Evolutionary conservation across 345 rosid species (phyloP).

Genomic region (Rhodamnia rubescens): DNA sequence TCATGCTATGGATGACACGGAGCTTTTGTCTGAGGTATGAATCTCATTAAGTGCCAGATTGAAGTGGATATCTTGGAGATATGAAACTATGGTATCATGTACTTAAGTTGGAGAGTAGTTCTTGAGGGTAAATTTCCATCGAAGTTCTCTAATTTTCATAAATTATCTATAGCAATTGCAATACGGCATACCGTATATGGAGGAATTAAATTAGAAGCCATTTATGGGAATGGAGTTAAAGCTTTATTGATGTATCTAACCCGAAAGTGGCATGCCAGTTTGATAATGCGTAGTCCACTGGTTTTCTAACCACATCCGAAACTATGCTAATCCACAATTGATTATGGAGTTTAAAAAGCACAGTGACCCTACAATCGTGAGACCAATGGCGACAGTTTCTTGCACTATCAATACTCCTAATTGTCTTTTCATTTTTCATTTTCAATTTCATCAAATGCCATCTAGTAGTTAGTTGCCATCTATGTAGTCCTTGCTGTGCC

Average conservation of each 20-base stretch:
- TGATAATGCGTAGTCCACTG: background rate
- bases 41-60: background rate
- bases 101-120: background rate
- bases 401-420: background rate
- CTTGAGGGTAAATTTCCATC: background rate
- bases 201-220: background rate
- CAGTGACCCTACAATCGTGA: background rate
- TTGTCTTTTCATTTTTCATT: background rate
- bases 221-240: background rate
- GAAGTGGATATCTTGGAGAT: background rate
- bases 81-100: background rate
- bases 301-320: background rate
- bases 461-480: background rate
- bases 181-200: background rate
- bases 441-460: background rate
- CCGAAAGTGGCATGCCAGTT: background rate
- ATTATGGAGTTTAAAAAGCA: background rate
- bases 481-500: background rate
- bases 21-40: constrained; percentile 87
- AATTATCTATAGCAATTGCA: background rate
- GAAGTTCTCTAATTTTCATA: background rate
- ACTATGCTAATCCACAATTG: background rate
- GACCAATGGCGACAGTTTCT: background rate
- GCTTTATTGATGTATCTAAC: background rate
- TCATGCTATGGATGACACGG: constrained; percentile 97